phyloP scores from a whole-genome alignment of 108 stramenopile genomes.

The Schizochytrium sp. region DNA sequence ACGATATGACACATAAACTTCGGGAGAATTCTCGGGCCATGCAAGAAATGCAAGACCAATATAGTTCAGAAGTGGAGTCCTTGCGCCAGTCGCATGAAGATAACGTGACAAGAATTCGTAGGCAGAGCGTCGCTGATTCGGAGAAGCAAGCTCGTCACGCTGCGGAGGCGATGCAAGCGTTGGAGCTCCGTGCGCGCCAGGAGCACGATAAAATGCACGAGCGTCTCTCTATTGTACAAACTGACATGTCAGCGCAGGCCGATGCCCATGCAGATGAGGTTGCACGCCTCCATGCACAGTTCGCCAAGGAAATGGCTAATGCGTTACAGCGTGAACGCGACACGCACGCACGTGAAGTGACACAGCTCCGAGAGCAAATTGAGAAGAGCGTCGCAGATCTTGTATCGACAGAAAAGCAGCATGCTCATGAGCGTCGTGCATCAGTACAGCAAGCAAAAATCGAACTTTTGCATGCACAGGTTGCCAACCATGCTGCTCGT shows the following conservation, averaged over 20 bases:
- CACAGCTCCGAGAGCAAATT: not conserved
- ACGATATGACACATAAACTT: not conserved
- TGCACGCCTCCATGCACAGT: not conserved
- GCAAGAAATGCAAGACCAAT: not conserved
- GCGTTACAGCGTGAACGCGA: not conserved
- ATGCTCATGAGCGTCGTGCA: not conserved
- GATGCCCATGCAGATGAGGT: not conserved
- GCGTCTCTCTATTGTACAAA: not conserved
- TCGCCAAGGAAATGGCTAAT: not conserved
- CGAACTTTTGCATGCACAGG: not conserved
- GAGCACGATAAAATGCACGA: conserved; percentile 19
- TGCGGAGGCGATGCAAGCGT: conserved; percentile 45
- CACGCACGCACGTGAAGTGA: not conserved
- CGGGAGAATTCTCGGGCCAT: not conserved
- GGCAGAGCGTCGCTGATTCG: not conserved
- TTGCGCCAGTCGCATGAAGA: not conserved
- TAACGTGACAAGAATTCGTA: not conserved
- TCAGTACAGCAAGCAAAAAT: not conserved
- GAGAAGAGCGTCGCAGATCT: not conserved
- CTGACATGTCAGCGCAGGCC: not conserved
- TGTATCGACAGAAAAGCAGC: not conserved
- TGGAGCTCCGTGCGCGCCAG: not conserved
- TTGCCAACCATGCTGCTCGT: not conserved
- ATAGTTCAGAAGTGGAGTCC: not conserved
- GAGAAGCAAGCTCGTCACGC: conserved; percentile 26